Evolutionary conservation across 371 early-diverging fungal genomes (phyloP).

Genomic region (Mucor irregularis): DNA sequence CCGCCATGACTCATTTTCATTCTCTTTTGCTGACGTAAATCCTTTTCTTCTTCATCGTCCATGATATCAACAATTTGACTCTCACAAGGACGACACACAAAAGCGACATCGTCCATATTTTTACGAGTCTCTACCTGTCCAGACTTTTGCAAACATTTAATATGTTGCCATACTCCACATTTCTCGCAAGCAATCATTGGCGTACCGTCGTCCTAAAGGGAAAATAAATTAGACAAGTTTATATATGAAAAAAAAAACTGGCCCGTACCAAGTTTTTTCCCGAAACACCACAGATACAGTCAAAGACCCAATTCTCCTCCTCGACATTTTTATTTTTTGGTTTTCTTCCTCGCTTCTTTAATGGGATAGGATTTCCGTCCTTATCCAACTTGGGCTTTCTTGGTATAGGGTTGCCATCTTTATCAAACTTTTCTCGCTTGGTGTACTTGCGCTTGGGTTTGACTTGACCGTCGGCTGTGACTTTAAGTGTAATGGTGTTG

Average conservation of each 20-base stretch:
- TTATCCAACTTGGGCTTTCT: conserved; percentile 8
- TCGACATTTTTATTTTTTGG: conserved; percentile 39
- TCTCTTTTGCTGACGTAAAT: conserved; percentile 1
- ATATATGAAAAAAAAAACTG: not conserved
- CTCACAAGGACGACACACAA: conserved; percentile 48
- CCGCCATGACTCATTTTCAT: not conserved
- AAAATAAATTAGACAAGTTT: not conserved
- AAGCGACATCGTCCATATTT: conserved; percentile 35
- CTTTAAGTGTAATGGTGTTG: too few species aligned
- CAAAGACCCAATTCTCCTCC: conserved; percentile 58
- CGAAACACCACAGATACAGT: conserved; percentile 59
- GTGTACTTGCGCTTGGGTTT: conserved; percentile 15
- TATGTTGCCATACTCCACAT: conserved; percentile 75
- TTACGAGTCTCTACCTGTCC: conserved; percentile 34
- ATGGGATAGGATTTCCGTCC: conserved; percentile 12
- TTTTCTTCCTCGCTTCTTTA: conserved; percentile 37
- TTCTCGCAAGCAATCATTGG: conserved; percentile 73
- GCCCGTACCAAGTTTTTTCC: conserved; percentile 54
- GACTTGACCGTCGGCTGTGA: conserved; percentile 5
- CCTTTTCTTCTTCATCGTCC: not conserved
- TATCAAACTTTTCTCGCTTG: conserved; percentile 2
- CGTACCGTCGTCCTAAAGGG: conserved; percentile 65
- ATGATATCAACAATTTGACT: not conserved
- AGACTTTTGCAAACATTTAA: conserved; percentile 59
- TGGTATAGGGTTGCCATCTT: conserved; percentile 15